Base-by-base conservation (phyloP, 768 basidiomycete genomes). In the Hebeloma cylindrosporum region DNA sequence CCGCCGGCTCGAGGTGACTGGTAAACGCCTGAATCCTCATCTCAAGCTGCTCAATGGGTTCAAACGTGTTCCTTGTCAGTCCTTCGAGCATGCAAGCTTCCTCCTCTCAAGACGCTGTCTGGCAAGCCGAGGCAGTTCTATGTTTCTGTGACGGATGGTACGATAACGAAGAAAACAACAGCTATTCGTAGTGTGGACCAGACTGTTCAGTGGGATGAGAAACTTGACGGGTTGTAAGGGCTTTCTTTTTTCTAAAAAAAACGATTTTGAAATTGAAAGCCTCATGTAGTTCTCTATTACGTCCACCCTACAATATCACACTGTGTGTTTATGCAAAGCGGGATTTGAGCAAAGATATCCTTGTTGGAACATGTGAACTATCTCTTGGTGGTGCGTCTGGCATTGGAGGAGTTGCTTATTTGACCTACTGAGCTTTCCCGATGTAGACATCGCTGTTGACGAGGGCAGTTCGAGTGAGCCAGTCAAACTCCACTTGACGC, bases 111-210 rank as follows among this genome's bases (percentile, higher is more conserved):
- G 36, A 25, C 14, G 5, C 20, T 5, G 9, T 28, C 16, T 10
- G 27, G 35, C 16, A 36, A 11, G 18, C 17, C 18, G 9, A 45
- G 43, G 21, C 20, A 8, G 3, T 37, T 37, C 18, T 45, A 28
- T 37, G 32, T 27, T 13, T 18, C 34, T 13, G n/a, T 45, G 6
- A 29, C 43, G 13, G 43, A 45, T 37, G 43, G 43, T 7, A 13
- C 20, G 7, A 37, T 6, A 13, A 45, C 35, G 6, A 37, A 13
- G 18, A 29, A 45, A 22, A 28, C 43, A 4, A 37, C 10, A 11
- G 7, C 43, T 6, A 11, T 31, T 37, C 43, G 4, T 11, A 37
- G 43, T 23, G 9, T 18, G 7, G 34, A 22, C 10, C 43, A 37
- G 23, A 5, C 18, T 7, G 43, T 35, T 2, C 18, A 16, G 6